Evolutionary conservation across 225 moss, liverwort and hornwort species (phyloP), one percentile per base, ranked within the genome.

Genomic region (Bryum argenteum): DNA sequence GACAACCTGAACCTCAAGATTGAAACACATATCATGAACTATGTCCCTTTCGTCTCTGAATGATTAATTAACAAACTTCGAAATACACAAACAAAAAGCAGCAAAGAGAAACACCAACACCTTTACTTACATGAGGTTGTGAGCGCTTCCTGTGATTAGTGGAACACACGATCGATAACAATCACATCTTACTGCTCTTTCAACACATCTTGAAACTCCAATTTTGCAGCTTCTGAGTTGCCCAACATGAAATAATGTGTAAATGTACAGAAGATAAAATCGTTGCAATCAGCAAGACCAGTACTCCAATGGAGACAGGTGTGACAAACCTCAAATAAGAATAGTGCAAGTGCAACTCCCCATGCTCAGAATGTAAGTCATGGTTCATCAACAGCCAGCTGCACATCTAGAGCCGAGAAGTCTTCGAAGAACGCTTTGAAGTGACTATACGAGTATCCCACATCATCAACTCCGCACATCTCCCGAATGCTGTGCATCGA

Each of bases 401-500:
- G 79, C 13, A 79, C 81, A 81, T 98, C 91, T 10, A 98, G 72
- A 23, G 83, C 65, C 42, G 94, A 88, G 70, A 94, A 94, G 15
- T 88, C 92, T 73, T 92, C 89, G 56, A 91, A 98, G 67, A 92
- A 94, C 20, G 92, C 94, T 74, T 94, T 94, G 67, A 84, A 92
- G 78, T 88, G 92, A 50, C 79, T 77, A 56, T 94, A 98, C 17
- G 97, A 86, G 70, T 91, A 58, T 45, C 65, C 83, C 17, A 98
- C 92, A 77, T 98, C 97, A 76, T 94, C 94, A 22, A 94, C 90
- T 67, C 97, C 97, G 77, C 94, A 94, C 92, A 98, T 94, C 69
- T 98, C 97, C 63, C 97, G 87, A 37, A 98, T 82, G 66, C 98
- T 98, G 44, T 98, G 98, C 98, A 98, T 98, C 37, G 98, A 89